Conservation (phyloP, 495 filamentous ascomycete genomes). For the Aspergillus affinis region DNA sequence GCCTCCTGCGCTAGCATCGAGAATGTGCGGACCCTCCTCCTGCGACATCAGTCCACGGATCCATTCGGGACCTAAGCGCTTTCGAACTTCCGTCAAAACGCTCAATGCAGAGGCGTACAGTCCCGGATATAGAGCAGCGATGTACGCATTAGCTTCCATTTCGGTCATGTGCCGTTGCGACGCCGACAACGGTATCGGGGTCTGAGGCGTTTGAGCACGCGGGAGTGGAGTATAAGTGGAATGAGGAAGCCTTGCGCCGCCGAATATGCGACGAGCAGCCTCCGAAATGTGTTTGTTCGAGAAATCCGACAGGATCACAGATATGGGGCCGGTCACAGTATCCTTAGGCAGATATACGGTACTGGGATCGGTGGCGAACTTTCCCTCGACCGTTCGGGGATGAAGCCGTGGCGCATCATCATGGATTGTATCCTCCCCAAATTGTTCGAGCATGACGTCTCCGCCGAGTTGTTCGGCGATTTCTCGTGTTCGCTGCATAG, state of each 20-base stretch:
- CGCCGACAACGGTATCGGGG: slow-evolving; percentile 67
- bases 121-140: slow-evolving; percentile 77
- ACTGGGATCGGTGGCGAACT: slow-evolving; percentile 63
- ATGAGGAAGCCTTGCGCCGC: slow-evolving; percentile 70
- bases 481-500: slow-evolving; percentile 43
- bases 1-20: slow-evolving; percentile 84
- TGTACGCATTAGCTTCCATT: slow-evolving; percentile 83
- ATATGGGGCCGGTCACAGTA: slow-evolving; percentile 66
- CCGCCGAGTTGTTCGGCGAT: slow-evolving; percentile 47
- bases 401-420: slow-evolving; percentile 53
- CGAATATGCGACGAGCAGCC: slow-evolving; percentile 67
- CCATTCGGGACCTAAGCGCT: slow-evolving; percentile 81
- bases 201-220: slow-evolving; percentile 57
- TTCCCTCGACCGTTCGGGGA: slow-evolving; percentile 60
- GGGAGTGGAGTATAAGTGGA: slow-evolving; percentile 60
- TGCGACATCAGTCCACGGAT: slow-evolving; percentile 63
- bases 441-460: slow-evolving; percentile 47
- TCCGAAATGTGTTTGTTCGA: slow-evolving; percentile 71
- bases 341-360: slow-evolving; percentile 69
- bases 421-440: slow-evolving; percentile 51
- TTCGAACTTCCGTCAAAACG: slow-evolving; percentile 77
- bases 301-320: slow-evolving; percentile 60
- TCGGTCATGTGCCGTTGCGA: slow-evolving; percentile 71
- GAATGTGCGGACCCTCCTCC: slow-evolving; percentile 69
- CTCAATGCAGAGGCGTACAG: slow-evolving; percentile 74